phyloP scores from a whole-genome alignment of 306 rosid species.

The Acacia crassicarpa region DNA sequence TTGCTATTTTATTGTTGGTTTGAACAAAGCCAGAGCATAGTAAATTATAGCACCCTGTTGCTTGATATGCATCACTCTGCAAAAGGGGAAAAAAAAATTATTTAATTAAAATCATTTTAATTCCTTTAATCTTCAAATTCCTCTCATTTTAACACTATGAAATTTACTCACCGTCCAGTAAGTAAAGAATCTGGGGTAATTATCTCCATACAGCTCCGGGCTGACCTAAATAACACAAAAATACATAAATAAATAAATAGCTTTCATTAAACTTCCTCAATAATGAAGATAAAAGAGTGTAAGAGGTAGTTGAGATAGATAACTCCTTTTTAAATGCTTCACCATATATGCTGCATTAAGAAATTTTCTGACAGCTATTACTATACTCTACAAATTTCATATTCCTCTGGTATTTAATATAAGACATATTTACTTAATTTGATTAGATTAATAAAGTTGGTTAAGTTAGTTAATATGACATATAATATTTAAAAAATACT shows the following conservation, averaged over 20 bases:
- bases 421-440: no score
- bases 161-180: constrained; percentile 87
- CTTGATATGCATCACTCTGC: constrained; percentile 97
- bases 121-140: neutral
- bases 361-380: neutral
- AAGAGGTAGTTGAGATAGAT: constrained; percentile 50
- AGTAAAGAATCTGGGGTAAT: constrained; percentile 88
- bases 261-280: neutral
- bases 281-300: constrained; percentile 21
- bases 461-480: no score
- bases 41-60: constrained; percentile 93
- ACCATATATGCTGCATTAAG: constrained; percentile 18
- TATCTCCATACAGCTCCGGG: constrained; percentile 97
- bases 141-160: neutral
- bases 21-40: constrained; percentile 94
- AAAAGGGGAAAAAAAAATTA: neutral
- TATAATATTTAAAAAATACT: no score
- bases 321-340: constrained; percentile 40
- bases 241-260: neutral
- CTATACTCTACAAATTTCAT: no score
- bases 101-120: neutral
- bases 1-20: constrained; percentile 80
- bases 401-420: no score
- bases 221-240: constrained; percentile 61
- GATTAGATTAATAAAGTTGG: no score